Evolutionary conservation across 2,329 filamentous ascomycete species (phyloP), one percentile per base, ranked within the genome.

Genomic region (Aspergillus candidus): DNA sequence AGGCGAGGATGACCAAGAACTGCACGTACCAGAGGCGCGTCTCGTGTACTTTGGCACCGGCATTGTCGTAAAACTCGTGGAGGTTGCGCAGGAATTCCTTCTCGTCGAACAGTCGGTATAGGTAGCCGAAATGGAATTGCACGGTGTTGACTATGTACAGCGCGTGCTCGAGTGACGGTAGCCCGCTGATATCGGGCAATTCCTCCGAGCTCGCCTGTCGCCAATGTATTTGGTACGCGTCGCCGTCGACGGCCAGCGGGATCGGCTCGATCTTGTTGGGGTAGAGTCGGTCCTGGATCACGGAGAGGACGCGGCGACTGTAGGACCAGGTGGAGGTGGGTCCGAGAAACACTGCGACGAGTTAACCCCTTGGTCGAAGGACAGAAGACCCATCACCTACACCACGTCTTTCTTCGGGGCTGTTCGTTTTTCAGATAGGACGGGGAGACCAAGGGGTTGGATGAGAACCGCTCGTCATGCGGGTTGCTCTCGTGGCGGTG

Each of bases 311-410:
- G 6, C 72, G 68, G 7, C 74, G 63, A 14, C 70, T 71, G 32
- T 77, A 78, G 0, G 74, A 75, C 75, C 75, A 78, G 18, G 75
- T 77, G 2, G 75, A 77, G 0, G 74, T 76, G 1, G 72, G 73
- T 0, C 74, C 75, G 6, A 78, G 67, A 42, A 75, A 77, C 40
- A 69, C 73, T 76, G 18, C 2, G 11, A 17, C 11, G 8, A n/a
- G 33, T 50, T 18, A 45, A 37, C 10, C 12, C 15, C 31, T n/a
- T 32, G 4, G 4, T 5, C 12, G 4, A 0, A 12, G 6, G 1
- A 11, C 2, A 31, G n/a, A 7, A 10, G 7, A 11, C 1, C 17
- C 5, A 38, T 12, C 7, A 43, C 51, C 8, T 52, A 55, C 53
- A 40, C 35, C 46, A 49, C n/a, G 39, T 47, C 14, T 56, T 46